Base-by-base conservation (phyloP, 345 rosid genomes). In the Anastatica hierochuntica region DNA sequence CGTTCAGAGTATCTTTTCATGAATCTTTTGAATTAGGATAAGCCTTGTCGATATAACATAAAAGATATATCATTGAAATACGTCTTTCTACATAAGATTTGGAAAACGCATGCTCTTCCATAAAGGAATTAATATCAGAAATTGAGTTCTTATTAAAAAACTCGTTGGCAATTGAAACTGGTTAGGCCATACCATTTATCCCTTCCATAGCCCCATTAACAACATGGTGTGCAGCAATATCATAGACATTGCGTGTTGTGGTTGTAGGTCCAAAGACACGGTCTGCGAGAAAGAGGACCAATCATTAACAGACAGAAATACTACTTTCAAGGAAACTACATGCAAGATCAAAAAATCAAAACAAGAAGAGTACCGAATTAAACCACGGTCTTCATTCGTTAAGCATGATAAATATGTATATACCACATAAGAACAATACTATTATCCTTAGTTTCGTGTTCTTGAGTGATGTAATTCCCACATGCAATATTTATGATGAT, bases 251-350 rank as follows among this genome's bases (percentile, higher is more conserved):
- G 44, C 98, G 94, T n/a, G 98, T 92, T 43, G 98, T 92, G 59
- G 98, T 92, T 21, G 98, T 92, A 15, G 98, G 98, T 56, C 98
- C 98, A 74, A 92, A 88, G 35, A 92, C 98, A 26, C 90, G 83
- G 75, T 92, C 98, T 92, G 76, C 29, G 21, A 31, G 15, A 53
- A 33, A 14, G 56, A 47, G 12, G 60, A 43, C 10, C 15, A 37
- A 19, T 58, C 14, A 23, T 24, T 21, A 15, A 53, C 43, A 59
- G 33, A 23, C 17, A 21, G 37, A 45, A 48, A 33, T 10, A 33
- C 27, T 34, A 48, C 31, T 47, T n/a, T 33, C 37, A 40, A 31
- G 31, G 27, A 55, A 47, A 39, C 50, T 41, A 24, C 19, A 49
- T 40, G 40, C 17, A 38, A 59, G 50, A 53, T 31, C 37, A 13